Conservation (phyloP, 805 yeast genomes). For the Monosporozyma yasuniensis region DNA sequence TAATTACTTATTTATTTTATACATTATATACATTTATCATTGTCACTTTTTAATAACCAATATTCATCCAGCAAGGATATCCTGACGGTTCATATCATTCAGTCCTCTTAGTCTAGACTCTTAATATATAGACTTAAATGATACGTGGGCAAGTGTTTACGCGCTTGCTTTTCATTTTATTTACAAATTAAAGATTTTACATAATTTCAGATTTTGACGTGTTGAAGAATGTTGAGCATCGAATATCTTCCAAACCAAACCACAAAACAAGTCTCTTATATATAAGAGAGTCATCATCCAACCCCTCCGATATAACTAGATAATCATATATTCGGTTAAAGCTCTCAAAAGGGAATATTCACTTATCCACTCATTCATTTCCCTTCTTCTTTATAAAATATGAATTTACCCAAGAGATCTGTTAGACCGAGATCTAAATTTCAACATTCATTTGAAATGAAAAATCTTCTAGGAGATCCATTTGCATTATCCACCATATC, state of each 20-base stretch:
- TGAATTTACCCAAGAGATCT: not conserved
- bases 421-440: constrained; percentile 1
- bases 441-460: constrained; percentile 27
- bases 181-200: not conserved
- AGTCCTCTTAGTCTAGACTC: too few species aligned
- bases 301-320: too few species aligned
- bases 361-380: not conserved
- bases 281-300: not conserved
- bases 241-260: not conserved
- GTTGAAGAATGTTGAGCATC: not conserved
- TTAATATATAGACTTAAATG: not conserved
- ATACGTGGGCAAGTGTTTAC: not conserved
- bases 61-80: too few species aligned
- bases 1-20: not conserved
- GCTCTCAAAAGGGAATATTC: not conserved
- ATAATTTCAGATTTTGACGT: not conserved
- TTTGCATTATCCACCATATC: constrained; percentile 78
- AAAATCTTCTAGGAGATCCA: constrained; percentile 69
- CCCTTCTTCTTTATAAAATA: not conserved
- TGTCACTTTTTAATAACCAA: not conserved
- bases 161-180: not conserved
- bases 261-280: too few species aligned
- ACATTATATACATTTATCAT: not conserved
- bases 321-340: too few species aligned
- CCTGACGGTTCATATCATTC: too few species aligned